Base-by-base conservation (phyloP, 768 basidiomycete species). In the Russula virescens region DNA sequence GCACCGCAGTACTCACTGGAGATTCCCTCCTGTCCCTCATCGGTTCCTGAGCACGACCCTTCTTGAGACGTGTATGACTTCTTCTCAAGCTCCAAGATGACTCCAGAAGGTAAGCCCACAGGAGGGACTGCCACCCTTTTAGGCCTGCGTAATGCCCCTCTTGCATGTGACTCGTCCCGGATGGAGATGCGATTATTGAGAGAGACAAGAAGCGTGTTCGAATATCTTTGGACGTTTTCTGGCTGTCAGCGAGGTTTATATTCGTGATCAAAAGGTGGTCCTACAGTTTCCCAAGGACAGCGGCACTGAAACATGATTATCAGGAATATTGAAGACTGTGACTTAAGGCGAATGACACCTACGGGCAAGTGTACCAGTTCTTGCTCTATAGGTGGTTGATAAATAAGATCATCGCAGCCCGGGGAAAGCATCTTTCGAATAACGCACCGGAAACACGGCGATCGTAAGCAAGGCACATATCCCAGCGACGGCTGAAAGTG, bases 171-270 rank as follows among this genome's bases (percentile, higher is more conserved):
- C 25, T 7, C n/a, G 5, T 55, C 54, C 10, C 54, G 61, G 28
- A 62, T 50, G 21, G 38, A 51, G 49, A 62, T 52, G 34, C 61
- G 61, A 21, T 62, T 62, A 13, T 62, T 62, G 16, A 62, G 55
- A 6, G 61, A 57, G 25, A 62, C 55, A 2, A 62, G 43, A 9
- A 58, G 34, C 31, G 61, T 52, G 18, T 62, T 62, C 18, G 61
- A 58, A 49, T 62, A 62, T n/a, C 61, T 62, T 9, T 16, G n/a
- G 25, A 31, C 3, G 54, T 18, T 25, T 35, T 13, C 21, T 47
- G 14, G 23, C 25, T 34, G n/a, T 58, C 31, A 62, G 54, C 7
- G 16, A 16, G 16, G n/a, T 11, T 10, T n/a, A 40, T 46, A 40
- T 18, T 5, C 16, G 26, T 19, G 7, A 25, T 14, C 21, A n/a